phyloP scores from a whole-genome alignment of 225 moss, liverwort and hornwort genomes.

The Takakia lepidozioides region DNA sequence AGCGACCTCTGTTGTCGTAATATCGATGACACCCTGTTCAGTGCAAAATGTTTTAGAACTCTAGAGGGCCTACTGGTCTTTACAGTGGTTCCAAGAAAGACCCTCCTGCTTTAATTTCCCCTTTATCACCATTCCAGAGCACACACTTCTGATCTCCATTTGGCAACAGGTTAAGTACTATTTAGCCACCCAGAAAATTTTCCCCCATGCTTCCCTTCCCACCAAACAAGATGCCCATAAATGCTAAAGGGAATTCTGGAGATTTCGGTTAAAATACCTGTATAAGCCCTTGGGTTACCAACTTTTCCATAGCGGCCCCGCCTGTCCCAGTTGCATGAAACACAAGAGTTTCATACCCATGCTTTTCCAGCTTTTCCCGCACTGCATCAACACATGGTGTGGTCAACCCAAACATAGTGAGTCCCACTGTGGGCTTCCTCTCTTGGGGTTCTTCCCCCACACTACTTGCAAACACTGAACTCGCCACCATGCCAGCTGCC shows the following conservation, averaged over 20 bases:
- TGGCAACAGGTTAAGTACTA: too few relatives aligned
- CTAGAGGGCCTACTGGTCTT: too few relatives aligned
- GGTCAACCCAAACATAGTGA: constrained; percentile 98
- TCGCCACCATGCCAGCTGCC: constrained; percentile 82
- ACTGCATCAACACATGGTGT: constrained; percentile 86
- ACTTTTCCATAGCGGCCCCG: constrained; percentile 84
- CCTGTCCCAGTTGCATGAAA: constrained; percentile 95
- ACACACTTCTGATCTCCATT: too few relatives aligned
- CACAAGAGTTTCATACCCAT: constrained; percentile 80
- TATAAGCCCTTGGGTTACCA: constrained; percentile 81
- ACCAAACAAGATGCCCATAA: neutral
- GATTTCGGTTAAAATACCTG: constrained; percentile 33
- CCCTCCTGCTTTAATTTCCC: too few relatives aligned
- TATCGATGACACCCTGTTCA: constrained; percentile 97
- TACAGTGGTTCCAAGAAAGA: too few relatives aligned
- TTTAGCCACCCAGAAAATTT: constrained; percentile 6
- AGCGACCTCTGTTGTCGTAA: constrained; percentile 91
- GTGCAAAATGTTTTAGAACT: too few relatives aligned
- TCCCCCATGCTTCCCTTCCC: neutral
- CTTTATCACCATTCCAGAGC: too few relatives aligned
- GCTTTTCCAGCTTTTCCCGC: constrained; percentile 57
- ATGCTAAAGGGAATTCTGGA: neutral
- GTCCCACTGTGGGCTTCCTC: constrained; percentile 81
- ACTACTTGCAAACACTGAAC: constrained; percentile 40
- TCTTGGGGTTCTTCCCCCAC: constrained; percentile 40